These are phyloP conservation scores for Pseudognaphalium luteoalbum DNA, from an alignment of 129 eudicot species.

Conservation along the genomic window DNA sequence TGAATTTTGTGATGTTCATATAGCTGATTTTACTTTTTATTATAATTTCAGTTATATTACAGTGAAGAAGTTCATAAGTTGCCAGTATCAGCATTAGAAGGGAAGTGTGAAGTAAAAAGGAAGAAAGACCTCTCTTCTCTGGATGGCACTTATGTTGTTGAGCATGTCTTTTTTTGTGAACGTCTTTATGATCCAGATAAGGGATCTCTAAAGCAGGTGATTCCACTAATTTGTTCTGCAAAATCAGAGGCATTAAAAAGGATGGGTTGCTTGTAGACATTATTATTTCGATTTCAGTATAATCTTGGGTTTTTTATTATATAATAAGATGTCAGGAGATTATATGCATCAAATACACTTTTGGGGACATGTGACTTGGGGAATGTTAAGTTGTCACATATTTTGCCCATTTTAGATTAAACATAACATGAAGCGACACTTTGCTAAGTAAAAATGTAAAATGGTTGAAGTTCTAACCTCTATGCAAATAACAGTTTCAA, in stretches of 20 bases:
- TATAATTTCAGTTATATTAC: slow-evolving; percentile 51
- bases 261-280: not conserved
- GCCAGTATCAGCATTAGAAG: slow-evolving; percentile 43
- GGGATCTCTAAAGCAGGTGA: slow-evolving; percentile 66
- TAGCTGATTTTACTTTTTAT: slow-evolving; percentile 6
- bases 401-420: not conserved
- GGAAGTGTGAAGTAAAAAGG: slow-evolving; percentile 66
- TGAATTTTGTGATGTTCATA: not conserved
- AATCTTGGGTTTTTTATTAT: too few species aligned
- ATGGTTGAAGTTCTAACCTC: not conserved
- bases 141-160: slow-evolving; percentile 35
- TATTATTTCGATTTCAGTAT: too few species aligned
- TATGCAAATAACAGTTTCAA: not conserved
- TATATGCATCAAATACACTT: not conserved
- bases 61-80: slow-evolving; percentile 42
- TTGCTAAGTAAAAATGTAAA: not conserved
- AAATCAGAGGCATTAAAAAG: not conserved
- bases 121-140: slow-evolving; percentile 40
- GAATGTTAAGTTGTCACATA: not conserved
- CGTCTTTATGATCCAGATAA: slow-evolving; percentile 49
- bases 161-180: slow-evolving; percentile 60
- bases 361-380: too few species aligned
- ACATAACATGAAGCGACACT: too few species aligned
- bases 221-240: slow-evolving; percentile 2
- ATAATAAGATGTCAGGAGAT: not conserved